phyloP scores from a whole-genome alignment of 352 stramenopile genomes.

The Paralagenidium karlingii region DNA sequence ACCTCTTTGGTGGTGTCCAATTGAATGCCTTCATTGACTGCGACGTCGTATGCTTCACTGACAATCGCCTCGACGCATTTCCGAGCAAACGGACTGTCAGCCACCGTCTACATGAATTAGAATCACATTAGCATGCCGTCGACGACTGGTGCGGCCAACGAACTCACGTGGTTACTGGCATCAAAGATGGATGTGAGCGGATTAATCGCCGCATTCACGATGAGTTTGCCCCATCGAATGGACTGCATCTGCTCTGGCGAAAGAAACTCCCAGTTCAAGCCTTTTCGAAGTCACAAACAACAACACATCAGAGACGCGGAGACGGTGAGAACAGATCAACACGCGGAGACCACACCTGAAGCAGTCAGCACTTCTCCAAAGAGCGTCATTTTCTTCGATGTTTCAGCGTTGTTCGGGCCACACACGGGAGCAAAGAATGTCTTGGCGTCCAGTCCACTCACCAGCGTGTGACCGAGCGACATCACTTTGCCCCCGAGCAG shows the following conservation, averaged over 20 bases:
- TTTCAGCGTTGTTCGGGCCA: no score
- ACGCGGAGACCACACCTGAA: conserved; percentile 16
- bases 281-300: conserved; percentile 7
- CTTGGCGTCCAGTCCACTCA: conserved; percentile 26
- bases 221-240: conserved; percentile 64
- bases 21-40: conserved; percentile 22
- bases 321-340: background rate
- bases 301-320: no score
- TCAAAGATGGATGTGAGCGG: conserved; percentile 51
- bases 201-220: conserved; percentile 76
- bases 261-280: conserved; percentile 28
- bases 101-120: conserved; percentile 19
- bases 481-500: conserved; percentile 37
- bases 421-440: conserved; percentile 39
- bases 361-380: conserved; percentile 17
- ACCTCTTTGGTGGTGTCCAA: conserved; percentile 26
- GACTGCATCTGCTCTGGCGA: conserved; percentile 25
- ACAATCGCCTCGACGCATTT: conserved; percentile 38
- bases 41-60: conserved; percentile 35
- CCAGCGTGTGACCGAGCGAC: conserved; percentile 24
- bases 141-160: background rate
- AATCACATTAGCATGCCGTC: background rate
- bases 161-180: conserved; percentile 26
- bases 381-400: conserved; percentile 16
- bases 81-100: conserved; percentile 23